Percentiles rank a stretch among this genome's conserved stretches.
Conservation (phyloP, 805 yeast genomes). For the Saccharomycopsis capsularis region DNA sequence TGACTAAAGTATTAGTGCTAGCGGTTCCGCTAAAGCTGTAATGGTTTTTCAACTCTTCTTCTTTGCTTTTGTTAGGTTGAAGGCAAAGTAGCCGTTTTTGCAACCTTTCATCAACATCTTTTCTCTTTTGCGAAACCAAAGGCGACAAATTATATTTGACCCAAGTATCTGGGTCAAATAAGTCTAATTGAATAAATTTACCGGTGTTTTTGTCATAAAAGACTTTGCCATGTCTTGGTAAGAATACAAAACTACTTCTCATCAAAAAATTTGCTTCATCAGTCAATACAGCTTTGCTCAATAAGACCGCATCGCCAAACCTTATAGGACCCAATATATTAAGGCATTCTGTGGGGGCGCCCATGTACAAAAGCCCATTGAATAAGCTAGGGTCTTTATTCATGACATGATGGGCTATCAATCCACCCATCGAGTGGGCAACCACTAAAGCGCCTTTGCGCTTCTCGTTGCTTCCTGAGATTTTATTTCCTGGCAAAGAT, state of each 20-base stretch:
- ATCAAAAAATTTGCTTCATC: slow-evolving; percentile 80
- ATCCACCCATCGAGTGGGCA: slow-evolving; percentile 94
- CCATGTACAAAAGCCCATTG: slow-evolving; percentile 73
- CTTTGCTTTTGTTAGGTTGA: no score
- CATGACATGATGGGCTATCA: slow-evolving; percentile 74
- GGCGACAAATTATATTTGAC: slow-evolving; percentile 69
- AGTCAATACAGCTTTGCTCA: slow-evolving; percentile 67
- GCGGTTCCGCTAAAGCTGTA: no score
- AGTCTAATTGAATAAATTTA: slow-evolving; percentile 59
- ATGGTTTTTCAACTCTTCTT: no score
- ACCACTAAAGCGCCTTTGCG: slow-evolving; percentile 56
- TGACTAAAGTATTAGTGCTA: no score
- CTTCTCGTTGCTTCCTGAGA: slow-evolving; percentile 31
- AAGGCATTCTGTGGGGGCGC: slow-evolving; percentile 77
- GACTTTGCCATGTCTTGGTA: slow-evolving; percentile 70
- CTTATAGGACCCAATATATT: slow-evolving; percentile 82
- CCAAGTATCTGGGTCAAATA: slow-evolving; percentile 78
- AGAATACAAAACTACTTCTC: slow-evolving; percentile 75
- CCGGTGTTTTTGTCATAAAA: slow-evolving; percentile 58
- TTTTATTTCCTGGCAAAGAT: slow-evolving; percentile 36
- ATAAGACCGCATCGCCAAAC: slow-evolving; percentile 71
- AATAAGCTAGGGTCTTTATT: slow-evolving; percentile 60
- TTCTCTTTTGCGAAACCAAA: slow-evolving; percentile 46
- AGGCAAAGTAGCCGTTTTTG: no score
- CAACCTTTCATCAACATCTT: no score